phyloP scores from a whole-genome alignment of 2,329 filamentous ascomycete genomes.

The Cladophialophora carrionii region DNA sequence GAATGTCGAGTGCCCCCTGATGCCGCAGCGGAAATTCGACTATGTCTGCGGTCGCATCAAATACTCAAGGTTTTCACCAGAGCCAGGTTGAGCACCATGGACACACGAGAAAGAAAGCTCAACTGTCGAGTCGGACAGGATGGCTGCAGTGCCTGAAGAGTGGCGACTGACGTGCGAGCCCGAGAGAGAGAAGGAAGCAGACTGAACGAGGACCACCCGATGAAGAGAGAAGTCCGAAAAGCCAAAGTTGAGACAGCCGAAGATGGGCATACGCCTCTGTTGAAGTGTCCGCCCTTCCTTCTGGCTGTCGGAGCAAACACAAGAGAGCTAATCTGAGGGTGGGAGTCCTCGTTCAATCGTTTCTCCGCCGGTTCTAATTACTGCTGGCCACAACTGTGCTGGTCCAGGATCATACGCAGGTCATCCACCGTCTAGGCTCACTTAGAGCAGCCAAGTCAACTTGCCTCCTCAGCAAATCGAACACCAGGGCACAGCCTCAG shows the following conservation, averaged over 20 bases:
- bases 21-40: neutral
- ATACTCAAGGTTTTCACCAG: neutral
- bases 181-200: neutral
- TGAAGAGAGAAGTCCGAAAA: constrained; percentile 35
- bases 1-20: neutral
- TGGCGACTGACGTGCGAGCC: neutral
- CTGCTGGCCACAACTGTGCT: neutral
- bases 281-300: constrained; percentile 7
- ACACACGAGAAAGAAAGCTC: neutral
- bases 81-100: neutral
- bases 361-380: neutral
- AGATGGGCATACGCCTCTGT: constrained; percentile 1
- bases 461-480: constrained; percentile 5
- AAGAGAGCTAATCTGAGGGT: constrained; percentile 33
- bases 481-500: constrained; percentile 42
- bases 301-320: constrained; percentile 31
- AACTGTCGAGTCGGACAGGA: constrained; percentile 1
- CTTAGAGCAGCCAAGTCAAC: neutral
- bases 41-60: neutral
- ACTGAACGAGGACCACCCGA: constrained; percentile 22
- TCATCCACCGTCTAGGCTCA: neutral
- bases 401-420: neutral
- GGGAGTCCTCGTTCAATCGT: constrained; percentile 5
- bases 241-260: constrained; percentile 38
- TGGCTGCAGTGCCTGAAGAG: neutral